Conservation (phyloP, 2,329 filamentous ascomycete genomes). For the Dendryphion nanum region DNA sequence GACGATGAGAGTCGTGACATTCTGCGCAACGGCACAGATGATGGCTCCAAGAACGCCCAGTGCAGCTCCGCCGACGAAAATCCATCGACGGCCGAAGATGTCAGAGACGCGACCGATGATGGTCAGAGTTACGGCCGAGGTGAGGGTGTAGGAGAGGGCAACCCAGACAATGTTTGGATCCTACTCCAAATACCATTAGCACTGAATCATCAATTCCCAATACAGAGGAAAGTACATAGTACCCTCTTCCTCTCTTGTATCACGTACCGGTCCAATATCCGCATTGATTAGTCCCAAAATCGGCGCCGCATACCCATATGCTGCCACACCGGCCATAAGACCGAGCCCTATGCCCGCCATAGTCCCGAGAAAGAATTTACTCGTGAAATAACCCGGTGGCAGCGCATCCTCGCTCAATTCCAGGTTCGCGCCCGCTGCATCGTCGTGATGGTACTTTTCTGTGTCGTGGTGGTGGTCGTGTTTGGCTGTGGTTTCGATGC, state of each 20-base stretch:
- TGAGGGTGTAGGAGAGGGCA: slow-evolving; percentile 5
- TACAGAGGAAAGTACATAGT: no score
- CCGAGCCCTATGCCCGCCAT: slow-evolving; percentile 5
- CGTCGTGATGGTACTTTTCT: not conserved
- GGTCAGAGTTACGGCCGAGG: slow-evolving; percentile 3
- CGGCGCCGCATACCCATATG: slow-evolving; percentile 7
- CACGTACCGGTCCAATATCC: slow-evolving; percentile 7
- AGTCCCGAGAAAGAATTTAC: slow-evolving; percentile 6
- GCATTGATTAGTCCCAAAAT: slow-evolving; percentile 9
- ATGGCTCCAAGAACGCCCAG: slow-evolving; percentile 13
- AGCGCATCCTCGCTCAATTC: slow-evolving; percentile 1
- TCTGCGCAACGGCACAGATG: slow-evolving; percentile 3
- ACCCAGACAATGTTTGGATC: slow-evolving; percentile 5
- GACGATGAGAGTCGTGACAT: slow-evolving; percentile 5
- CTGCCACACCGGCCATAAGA: slow-evolving; percentile 5
- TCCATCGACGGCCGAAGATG: slow-evolving; percentile 26
- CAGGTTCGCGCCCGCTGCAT: not conserved
- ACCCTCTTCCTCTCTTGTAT: no score
- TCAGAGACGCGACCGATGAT: slow-evolving; percentile 13
- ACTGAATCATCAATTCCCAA: no score
- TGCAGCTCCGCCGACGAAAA: slow-evolving; percentile 25
- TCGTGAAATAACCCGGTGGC: slow-evolving; percentile 6
- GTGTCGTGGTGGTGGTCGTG: not conserved
- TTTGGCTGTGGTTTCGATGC: not conserved
- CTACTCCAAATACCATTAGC: not conserved